A percentile compares a stretch with the other conserved stretches of the same genome.
These are phyloP conservation scores for Celoporthe dispersa DNA, from an alignment of 2,329 filamentous ascomycete genomes.

Conservation along the genomic window DNA sequence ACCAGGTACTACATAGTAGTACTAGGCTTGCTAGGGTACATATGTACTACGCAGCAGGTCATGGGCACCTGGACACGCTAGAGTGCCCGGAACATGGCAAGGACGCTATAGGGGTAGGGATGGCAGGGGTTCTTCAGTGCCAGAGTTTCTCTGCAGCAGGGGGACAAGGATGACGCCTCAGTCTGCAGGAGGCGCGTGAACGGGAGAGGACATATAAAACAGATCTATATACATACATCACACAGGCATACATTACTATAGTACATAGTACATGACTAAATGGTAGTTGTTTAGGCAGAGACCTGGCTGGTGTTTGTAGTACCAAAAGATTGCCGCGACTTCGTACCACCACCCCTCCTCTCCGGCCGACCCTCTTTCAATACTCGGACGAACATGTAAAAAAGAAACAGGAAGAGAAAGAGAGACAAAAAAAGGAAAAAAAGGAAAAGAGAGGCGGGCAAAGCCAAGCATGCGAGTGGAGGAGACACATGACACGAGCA, in stretches of 20 bases:
- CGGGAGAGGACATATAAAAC: neutral
- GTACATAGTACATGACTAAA: neutral
- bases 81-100: neutral
- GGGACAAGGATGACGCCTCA: slow-evolving; percentile 4
- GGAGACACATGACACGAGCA: neutral
- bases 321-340: neutral
- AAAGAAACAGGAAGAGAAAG: too few relatives aligned
- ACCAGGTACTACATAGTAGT: neutral
- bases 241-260: too few relatives aligned
- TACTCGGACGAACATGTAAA: too few relatives aligned
- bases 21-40: neutral
- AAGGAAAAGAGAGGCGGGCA: neutral
- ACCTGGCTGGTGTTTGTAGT: neutral
- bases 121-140: neutral
- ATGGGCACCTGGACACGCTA: neutral
- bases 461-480: neutral
- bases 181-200: neutral
- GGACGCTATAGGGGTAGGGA: slow-evolving; percentile 16
- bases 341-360: neutral
- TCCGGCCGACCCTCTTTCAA: too few relatives aligned
- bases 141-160: neutral
- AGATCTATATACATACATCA: slow-evolving; percentile 1
- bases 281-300: neutral
- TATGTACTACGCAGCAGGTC: neutral
- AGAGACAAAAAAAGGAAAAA: neutral